Evolutionary conservation across 306 rosid genomes (phyloP), one percentile per base, ranked within the genome.

Genomic region (Sicyos edulis): DNA sequence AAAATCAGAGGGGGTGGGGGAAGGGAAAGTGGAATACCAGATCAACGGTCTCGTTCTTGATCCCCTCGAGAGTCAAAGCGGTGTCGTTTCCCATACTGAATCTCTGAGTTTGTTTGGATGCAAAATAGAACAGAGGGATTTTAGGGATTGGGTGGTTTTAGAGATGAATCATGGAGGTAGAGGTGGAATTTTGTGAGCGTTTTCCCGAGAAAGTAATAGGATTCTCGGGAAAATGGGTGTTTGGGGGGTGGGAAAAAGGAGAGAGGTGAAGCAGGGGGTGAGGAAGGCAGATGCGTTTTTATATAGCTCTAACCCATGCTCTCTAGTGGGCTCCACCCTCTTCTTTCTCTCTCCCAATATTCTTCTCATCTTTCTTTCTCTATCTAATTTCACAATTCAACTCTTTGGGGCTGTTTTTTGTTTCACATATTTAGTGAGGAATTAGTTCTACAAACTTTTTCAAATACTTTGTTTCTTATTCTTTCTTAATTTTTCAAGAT

Each of bases 1-100:
- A 75, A 72, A 68, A 47, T 3, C 10, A 4, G 61, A 32, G 57
- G 22, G 8, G n/a, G n/a, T n/a, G 17, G 17, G 19, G 4, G 61
- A 20, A 53, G 22, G 8, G 22, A 15, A 16, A 20, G 37, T 2
- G 8, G 66, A 32, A 59, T 92, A 92, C 98, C 96, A 92, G 83
- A 88, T 92, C 98, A 82, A 92, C 98, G 4, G 96, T 80, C 79
- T 92, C 98, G 67, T 92, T 92, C 84, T 83, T 89, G 83, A 92
- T 88, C 84, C 84, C 87, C 65, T 92, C 96, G 1, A 92, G 96
- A 42, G 62, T 76, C 68, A 87, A 84, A 4, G 75, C 79, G 16
- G 60, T 57, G 37, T 73, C 76, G 56, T 73, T 73, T 24, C 67
- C 76, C 76, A 73, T 73, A 42, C 24, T 47, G 54, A 60, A 12